Conservation (phyloP, 805 yeast species). For the Candida rishiriensis region DNA sequence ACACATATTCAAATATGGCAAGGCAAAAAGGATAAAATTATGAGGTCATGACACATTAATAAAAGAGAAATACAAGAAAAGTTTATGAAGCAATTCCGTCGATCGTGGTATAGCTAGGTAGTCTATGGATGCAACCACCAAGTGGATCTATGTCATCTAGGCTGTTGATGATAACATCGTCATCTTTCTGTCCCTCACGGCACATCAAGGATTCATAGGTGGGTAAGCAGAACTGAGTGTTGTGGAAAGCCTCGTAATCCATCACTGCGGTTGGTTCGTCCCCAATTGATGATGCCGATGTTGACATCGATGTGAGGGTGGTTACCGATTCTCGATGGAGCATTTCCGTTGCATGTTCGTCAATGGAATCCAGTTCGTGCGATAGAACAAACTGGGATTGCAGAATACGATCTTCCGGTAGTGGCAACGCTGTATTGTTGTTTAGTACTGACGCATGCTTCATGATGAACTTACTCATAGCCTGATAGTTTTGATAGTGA, state of each 20-base stretch:
- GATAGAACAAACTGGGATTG: neutral
- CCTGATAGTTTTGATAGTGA: neutral
- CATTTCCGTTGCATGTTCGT: neutral
- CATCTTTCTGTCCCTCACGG: no score
- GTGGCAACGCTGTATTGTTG: neutral
- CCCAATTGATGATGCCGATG: no score
- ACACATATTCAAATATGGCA: no score
- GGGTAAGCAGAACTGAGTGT: neutral
- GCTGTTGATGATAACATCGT: neutral
- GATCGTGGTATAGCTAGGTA: neutral
- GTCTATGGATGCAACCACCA: neutral
- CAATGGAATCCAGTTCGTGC: neutral
- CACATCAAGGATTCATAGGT: neutral
- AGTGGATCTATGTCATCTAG: neutral
- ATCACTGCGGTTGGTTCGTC: no score
- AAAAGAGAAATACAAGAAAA: neutral
- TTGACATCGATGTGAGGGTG: no score
- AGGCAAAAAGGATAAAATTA: no score
- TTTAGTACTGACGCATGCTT: neutral
- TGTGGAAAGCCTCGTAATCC: no score
- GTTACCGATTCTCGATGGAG: no score
- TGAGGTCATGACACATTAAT: no score
- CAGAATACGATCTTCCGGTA: neutral
- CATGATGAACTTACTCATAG: neutral
- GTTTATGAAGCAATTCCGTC: neutral